Base-by-base conservation (phyloP, 2,329 filamentous ascomycete species). In the Colletotrichum sidae region DNA sequence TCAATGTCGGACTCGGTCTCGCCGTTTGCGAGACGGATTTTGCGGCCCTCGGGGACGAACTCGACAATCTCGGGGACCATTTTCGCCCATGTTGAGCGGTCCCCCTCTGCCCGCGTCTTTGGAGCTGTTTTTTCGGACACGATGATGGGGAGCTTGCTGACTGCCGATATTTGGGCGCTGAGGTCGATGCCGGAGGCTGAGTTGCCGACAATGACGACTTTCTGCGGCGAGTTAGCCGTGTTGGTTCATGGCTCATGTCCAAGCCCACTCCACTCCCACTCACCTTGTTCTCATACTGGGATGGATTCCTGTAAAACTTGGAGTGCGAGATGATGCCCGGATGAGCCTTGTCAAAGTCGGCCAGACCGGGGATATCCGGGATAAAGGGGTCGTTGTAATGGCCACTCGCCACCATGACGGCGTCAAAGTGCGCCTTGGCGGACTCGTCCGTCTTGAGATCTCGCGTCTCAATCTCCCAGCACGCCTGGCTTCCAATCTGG, bases 111-210 rank as follows among this genome's bases (percentile, higher is more conserved):
- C 7, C 69, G 67, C 3, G 60, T 42, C 1, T 69, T 57, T 2
- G 67, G 67, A 0, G 70, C 65, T 71, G 55, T 81, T 80, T 73
- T 84, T 77, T 75, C 88, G 79, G 74, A 88, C 71, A 82, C 75
- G 15, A 93, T 75, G 0, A 94, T 74, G 2, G 86, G 87, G 0
- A 76, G 77, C 67, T 81, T 76, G 71, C 84, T 86, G 46, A 86
- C 77, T 2, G 78, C 73, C 8, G 81, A 83, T 37, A 93, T 87
- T 69, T 93, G 91, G 1, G 79, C 79, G 35, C 87, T 87, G 55
- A 94, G 89, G 70, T 94, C 67, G 41, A 91, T 78, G 2, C 90
- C 92, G 0, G 90, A 93, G 0, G 90, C 90, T 1, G 88, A 89
- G 72, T 88, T 92, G 6, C 92, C 92, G 0, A 94, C 85, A 0